Conservation (phyloP, 2,329 filamentous ascomycete genomes). For the Ceratocystis ficicola region DNA sequence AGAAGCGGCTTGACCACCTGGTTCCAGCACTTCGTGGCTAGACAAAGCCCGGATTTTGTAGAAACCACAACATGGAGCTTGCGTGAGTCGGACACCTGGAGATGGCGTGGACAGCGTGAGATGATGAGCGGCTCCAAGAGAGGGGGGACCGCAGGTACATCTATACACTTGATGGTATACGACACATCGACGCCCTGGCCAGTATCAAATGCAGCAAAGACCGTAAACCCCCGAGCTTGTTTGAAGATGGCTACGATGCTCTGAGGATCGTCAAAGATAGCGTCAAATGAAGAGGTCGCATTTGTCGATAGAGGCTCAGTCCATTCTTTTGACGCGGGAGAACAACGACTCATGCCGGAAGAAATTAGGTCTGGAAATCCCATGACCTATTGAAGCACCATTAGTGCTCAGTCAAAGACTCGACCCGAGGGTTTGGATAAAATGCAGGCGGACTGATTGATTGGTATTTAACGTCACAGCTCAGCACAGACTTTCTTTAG, state of each 20-base stretch:
- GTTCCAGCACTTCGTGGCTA: constrained; percentile 30
- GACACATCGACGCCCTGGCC: constrained; percentile 21
- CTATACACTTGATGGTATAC: constrained; percentile 14
- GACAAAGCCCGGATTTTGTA: constrained; percentile 49
- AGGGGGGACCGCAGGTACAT: constrained; percentile 27
- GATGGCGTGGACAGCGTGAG: constrained; percentile 7
- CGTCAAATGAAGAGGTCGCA: background rate
- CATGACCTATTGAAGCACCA: background rate
- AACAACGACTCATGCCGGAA: background rate
- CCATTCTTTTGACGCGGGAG: background rate
- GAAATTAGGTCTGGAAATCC: background rate
- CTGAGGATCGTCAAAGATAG: background rate
- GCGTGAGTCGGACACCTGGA: constrained; percentile 23
- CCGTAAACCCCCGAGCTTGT: constrained; percentile 7
- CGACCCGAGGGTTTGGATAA: too few species aligned
- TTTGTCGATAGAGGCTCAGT: background rate
- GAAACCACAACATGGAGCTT: constrained; percentile 55
- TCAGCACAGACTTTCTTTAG: background rate
- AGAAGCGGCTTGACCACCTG: constrained; percentile 15
- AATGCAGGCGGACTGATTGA: background rate
- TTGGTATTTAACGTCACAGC: background rate
- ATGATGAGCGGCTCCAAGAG: constrained; percentile 25
- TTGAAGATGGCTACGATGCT: constrained; percentile 8
- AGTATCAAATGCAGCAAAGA: constrained; percentile 10
- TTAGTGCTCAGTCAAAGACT: background rate